phyloP scores from a whole-genome alignment of 176 grass and related monocot genomes.

The Metroxylon sagu region DNA sequence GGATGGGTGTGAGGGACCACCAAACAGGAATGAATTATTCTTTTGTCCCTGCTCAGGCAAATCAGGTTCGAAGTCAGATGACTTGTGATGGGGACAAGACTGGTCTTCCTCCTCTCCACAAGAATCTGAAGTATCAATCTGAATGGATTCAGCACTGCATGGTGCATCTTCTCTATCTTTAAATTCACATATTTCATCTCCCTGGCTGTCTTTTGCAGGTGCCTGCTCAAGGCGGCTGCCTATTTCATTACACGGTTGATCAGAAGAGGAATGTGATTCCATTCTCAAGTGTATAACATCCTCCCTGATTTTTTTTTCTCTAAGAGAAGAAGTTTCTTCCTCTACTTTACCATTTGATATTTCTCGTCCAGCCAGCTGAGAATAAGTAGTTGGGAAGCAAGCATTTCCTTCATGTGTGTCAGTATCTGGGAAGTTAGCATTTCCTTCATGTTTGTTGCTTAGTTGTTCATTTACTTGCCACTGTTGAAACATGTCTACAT shows the following conservation, averaged over 20 bases:
- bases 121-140: conserved; percentile 12
- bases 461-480: background rate
- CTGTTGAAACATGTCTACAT: conserved; percentile 27
- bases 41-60: conserved; percentile 26
- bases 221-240: background rate
- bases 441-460: conserved; percentile 12
- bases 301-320: conserved; percentile 18
- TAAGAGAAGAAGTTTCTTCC: conserved; percentile 18
- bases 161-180: conserved; percentile 21
- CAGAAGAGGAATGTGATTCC: conserved; percentile 16
- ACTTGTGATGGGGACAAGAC: conserved; percentile 34
- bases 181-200: conserved; percentile 20
- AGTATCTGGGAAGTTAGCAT: conserved; percentile 24
- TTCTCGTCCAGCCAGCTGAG: conserved; percentile 24
- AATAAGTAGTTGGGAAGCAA: conserved; percentile 21
- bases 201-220: conserved; percentile 20
- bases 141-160: background rate
- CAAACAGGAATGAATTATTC: conserved; percentile 25
- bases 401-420: conserved; percentile 8
- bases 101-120: conserved; percentile 25
- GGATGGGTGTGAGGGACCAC: conserved; percentile 18
- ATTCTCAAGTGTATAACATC: conserved; percentile 19
- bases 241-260: background rate
- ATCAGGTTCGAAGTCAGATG: conserved; percentile 34
- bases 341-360: conserved; percentile 19